Base-by-base conservation (phyloP, 805 yeast genomes). In the Lipomyces oligophaga region DNA sequence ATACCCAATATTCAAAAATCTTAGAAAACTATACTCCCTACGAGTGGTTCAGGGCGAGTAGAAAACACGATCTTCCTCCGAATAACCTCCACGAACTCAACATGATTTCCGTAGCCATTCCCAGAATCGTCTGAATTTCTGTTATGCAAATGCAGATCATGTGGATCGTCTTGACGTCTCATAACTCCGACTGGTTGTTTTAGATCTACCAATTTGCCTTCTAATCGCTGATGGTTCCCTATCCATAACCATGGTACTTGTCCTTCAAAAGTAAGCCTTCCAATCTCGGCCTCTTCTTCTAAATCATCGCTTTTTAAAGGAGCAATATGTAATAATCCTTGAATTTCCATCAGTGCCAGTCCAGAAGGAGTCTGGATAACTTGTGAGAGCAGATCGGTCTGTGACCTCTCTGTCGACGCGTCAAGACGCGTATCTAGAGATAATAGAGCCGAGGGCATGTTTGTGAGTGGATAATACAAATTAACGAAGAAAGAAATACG, bases 281-380 rank as follows among this genome's bases (percentile, higher is more conserved):
- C 60, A n/a, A 57, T 38, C n/a, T 48, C 38, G 13, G 38, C 16
- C 3, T 34, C 28, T 4, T 13, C 38, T 7, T 19, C 24, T 11
- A 16, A n/a, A 15, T 18, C 32, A 5, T 18, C 6, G n/a, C 33
- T 13, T 25, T 5, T 37, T 7, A 15, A 25, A 7, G 36, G 21
- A 7, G 57, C 24, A 5, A 40, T 33, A 28, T 52, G 54, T 11
- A 56, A 10, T 3, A 52, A 51, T 18, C 60, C 60, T 24, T 57
- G 60, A 11, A 57, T 40, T 34, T 57, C 57, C 24, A 57, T 10
- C 33, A 57, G 45, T 8, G 56, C 59, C 20, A 50, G 36, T n/a
- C 60, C 60, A 4, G 42, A 19, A 7, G 56, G 52, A 3, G 59
- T 57, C 25, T 56, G 45, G 10, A 55, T 40, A 13, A 56, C 26